A percentile compares a stretch with the other conserved stretches of the same genome.
phyloP scores from a whole-genome alignment of 2,329 filamentous ascomycete species.

The Dothistroma septosporum region DNA sequence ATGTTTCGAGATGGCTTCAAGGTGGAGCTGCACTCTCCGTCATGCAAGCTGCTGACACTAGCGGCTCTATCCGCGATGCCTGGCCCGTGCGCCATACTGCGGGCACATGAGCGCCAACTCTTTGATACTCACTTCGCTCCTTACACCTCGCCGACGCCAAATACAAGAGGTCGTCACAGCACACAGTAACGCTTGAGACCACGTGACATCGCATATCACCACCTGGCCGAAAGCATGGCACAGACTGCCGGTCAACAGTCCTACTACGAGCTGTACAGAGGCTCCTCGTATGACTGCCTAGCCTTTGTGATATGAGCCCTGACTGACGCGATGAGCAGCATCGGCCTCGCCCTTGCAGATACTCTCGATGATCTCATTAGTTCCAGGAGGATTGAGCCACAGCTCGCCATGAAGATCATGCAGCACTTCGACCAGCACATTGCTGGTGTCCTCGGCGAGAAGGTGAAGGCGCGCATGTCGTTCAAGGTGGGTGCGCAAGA shows the following conservation, averaged over 20 bases:
- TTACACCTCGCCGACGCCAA: constrained; percentile 9
- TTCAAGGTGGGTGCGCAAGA: constrained; percentile 73
- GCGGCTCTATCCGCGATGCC: neutral
- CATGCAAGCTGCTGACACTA: constrained; percentile 19
- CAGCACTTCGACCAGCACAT: constrained; percentile 92
- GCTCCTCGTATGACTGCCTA: constrained; percentile 74
- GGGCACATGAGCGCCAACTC: constrained; percentile 2
- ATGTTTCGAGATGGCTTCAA: constrained; percentile 13
- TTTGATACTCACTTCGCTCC: constrained; percentile 4
- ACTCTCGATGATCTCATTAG: constrained; percentile 96
- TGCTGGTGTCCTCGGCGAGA: constrained; percentile 84
- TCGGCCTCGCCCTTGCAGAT: constrained; percentile 89
- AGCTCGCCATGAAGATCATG: constrained; percentile 97
- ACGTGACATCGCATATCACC: neutral
- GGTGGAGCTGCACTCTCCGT: neutral
- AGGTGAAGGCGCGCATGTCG: constrained; percentile 81
- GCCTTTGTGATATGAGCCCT: constrained; percentile 15
- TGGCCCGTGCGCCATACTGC: neutral
- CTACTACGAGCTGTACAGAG: constrained; percentile 94
- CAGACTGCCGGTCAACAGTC: constrained; percentile 36
- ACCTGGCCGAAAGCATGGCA: constrained; percentile 14
- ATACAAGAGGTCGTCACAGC: constrained; percentile 8
- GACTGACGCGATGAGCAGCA: constrained; percentile 51
- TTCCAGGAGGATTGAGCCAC: constrained; percentile 90
- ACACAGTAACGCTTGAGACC: neutral